Evolutionary conservation across 2,329 filamentous ascomycete genomes (phyloP).

Genomic region (Periconia macrospinosa): DNA sequence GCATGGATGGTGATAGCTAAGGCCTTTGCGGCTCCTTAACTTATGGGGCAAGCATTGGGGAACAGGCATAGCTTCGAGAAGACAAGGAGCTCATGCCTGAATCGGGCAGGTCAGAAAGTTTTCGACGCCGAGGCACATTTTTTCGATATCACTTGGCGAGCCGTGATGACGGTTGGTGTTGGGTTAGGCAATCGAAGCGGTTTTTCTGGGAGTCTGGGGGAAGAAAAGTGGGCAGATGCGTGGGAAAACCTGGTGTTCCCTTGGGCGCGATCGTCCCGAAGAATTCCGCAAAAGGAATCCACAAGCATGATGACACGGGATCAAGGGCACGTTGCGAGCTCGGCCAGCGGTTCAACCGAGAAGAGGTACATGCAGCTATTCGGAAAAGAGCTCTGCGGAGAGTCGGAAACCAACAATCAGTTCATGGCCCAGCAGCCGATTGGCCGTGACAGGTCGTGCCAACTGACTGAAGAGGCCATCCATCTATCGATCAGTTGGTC

Average conservation of each 20-base stretch:
- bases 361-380: too few species aligned
- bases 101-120: constrained; percentile 34
- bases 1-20: neutral
- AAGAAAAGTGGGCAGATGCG: neutral
- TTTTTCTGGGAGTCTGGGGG: too few species aligned
- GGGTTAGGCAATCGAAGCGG: neutral
- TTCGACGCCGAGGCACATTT: constrained; percentile 14
- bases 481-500: too few species aligned
- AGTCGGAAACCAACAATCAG: too few species aligned
- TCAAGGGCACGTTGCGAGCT: neutral
- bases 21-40: neutral
- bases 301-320: neutral
- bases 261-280: neutral
- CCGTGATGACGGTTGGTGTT: constrained; percentile 24
- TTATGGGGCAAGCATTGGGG: neutral
- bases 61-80: neutral
- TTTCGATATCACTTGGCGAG: neutral
- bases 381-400: too few species aligned
- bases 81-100: constrained; percentile 17
- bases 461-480: too few species aligned
- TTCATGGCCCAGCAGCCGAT: too few species aligned
- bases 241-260: neutral
- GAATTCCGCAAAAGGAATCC: neutral
- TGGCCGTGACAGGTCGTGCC: too few species aligned
- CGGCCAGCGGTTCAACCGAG: too few species aligned